Evolutionary conservation across 805 yeast species (phyloP), one percentile per base, ranked within the genome.

Genomic region (Teunomyces kruisii): DNA sequence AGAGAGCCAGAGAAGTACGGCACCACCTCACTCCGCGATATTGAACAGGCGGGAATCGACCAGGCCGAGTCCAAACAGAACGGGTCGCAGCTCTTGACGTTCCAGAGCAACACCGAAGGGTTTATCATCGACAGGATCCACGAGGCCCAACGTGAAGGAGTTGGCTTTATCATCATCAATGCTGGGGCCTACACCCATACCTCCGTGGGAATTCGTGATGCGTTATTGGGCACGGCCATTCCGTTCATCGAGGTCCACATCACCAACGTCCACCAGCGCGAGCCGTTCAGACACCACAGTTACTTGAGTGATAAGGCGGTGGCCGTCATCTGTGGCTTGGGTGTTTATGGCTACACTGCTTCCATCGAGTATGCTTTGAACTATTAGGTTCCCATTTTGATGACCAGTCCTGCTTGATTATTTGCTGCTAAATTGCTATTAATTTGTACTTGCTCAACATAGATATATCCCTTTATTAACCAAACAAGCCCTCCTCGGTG

Each of bases 401-500:
- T 19, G 22, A 19, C 3, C 6, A 19, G 3, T n/a, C n/a, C n/a
- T n/a, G n/a, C n/a, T n/a, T n/a, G n/a, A n/a, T n/a, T n/a, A n/a
- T n/a, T n/a, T n/a, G n/a, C n/a, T n/a, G n/a, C n/a, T n/a, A n/a
- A n/a, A n/a, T n/a, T n/a, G n/a, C 22, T 19, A 19, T 3, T 19
- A 4, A 19, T 19, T 19, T 19, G 3, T 19, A 19, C 22, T 19
- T 3, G 22, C 22, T 19, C 22, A 19, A 19, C 22, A 19, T 6
- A 19, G 9, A 8, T 17, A 17, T 38, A 12, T 9, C 6, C 6
- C 6, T 19, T 19, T 26, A 1, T 52, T 45, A 84, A 28, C 86
- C 82, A 54, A 76, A 91, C 27, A 91, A 64, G 2, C 97, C 96
- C 37, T 82, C 83, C 57, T 89, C 96, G 51, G 85, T 61, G 0